Base-by-base conservation (phyloP, 2,329 filamentous ascomycete genomes). In the Ophiostoma quercus region DNA sequence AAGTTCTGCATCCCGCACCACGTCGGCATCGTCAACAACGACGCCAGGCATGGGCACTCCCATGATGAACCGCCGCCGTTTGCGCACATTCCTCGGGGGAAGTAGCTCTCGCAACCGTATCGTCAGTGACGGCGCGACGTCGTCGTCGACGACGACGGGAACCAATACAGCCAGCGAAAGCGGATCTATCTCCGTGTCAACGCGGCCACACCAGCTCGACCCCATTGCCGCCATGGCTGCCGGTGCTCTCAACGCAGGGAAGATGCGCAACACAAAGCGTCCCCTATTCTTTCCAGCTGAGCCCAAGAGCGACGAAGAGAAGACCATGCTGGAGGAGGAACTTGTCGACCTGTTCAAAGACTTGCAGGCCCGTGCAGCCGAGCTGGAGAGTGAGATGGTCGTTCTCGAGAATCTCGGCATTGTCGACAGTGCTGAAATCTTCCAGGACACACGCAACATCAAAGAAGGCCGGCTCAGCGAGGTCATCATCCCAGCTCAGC, bases 341-440 rank as follows among this genome's bases (percentile, higher is more conserved):
- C 66, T 73, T 14, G 67, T 68, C 32, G 2, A 43, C 9, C 41
- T 37, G 9, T 71, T 70, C n/a, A 39, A 25, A 3, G 14, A 19
- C 1, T 39, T 74, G 67, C 67, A 65, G n/a, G n/a, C 16, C 14
- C 65, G 63, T 8, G 69, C 73, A 7, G 22, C 67, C 12, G 57
- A 68, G 9, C 69, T 73, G 41, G 69, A 69, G 16, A 19, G 66
- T 29, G 73, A 74, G n/a, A 68, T 74, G 43, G 22, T 22, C 19
- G 67, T 72, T 6, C 69, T 74, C 19, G 57, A 68, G 11, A 67
- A 65, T 6, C 32, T 70, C 14, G 71, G 70, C 3, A 32, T 69
- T 3, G 39, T 63, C 3, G 62, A 69, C 65, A 67, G 68, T 54
- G 69, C 68, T 4, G 57, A 57, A 2, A 66, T 72, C 29, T 29